Conservation (phyloP, 805 yeast species). For the Lipomyces yamadae region DNA sequence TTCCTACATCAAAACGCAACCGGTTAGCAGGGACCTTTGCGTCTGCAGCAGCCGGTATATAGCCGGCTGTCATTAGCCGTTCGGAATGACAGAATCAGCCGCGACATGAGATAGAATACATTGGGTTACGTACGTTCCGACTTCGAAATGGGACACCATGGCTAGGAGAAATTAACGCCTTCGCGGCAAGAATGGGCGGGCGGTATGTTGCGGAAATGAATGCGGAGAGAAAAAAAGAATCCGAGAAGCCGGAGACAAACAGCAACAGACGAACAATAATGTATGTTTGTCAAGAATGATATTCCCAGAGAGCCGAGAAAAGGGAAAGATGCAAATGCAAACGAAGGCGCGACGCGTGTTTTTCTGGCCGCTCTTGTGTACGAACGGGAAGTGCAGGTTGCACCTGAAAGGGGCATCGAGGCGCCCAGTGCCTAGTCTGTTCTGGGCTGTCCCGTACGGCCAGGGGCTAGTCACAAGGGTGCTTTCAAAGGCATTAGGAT, state of each 20-base stretch:
- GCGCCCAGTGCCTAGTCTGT: background rate
- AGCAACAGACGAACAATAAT: background rate
- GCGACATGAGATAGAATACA: background rate
- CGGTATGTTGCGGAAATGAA: background rate
- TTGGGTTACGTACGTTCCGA: constrained; percentile 31
- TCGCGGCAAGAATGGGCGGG: background rate
- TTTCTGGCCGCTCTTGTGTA: too few relatives aligned
- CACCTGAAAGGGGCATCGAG: background rate
- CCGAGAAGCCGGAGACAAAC: background rate
- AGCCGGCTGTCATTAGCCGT: background rate
- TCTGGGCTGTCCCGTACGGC: background rate
- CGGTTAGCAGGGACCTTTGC: background rate
- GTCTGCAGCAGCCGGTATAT: background rate
- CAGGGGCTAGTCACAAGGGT: background rate
- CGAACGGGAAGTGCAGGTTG: background rate
- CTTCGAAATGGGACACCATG: constrained; percentile 37
- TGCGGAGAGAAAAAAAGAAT: background rate
- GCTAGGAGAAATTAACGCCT: background rate
- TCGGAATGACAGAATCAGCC: background rate
- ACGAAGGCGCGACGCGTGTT: background rate
- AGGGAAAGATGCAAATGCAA: background rate
- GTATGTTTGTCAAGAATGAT: background rate
- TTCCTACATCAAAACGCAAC: constrained; percentile 41
- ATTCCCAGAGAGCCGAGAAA: background rate
- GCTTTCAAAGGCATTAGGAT: background rate